Evolutionary conservation across 1,139 yeast genomes (phyloP), one percentile per base, ranked within the genome.

Genomic region (Pichiaceae sp.): DNA sequence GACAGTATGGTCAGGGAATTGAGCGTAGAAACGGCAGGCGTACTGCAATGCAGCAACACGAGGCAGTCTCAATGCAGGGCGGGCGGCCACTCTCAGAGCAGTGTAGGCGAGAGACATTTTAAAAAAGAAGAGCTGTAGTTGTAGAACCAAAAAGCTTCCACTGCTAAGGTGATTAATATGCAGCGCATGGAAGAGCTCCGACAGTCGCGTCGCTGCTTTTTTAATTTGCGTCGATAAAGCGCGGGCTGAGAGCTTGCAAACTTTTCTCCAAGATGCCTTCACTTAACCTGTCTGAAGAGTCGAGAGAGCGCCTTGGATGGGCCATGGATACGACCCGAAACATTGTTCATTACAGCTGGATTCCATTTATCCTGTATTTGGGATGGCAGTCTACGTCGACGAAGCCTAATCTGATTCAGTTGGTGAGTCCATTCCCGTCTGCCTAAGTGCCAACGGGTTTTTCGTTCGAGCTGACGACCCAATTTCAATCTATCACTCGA

Each of bases 281-380:
- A n/a, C 44, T 56, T 27, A 53, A 54, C 44, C 64, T 75, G 50
- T 73, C 79, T 20, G 86, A 79, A 63, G 85, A 78, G 59, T 75
- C 82, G 44, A 78, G 80, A 73, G 98, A 91, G 67, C 86, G 97
- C 66, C 74, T 91, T 60, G 63, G 79, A 60, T 85, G 80, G 62
- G 66, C 87, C 47, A 67, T 87, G 52, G 94, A 84, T 52, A 71
- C 86, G 53, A 80, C 96, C 48, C 84, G 86, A 62, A 82, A 85
- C 39, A 72, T 84, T 54, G 84, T 91, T 42, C 97, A 91, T 66
- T 91, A 87, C 63, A 96, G 97, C 32, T 91, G 95, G 84, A 81
- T 91, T 53, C 98, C 98, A 42, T 83, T 91, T 57, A 81, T 91
- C 47, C 70, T 91, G 55, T 91, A 91, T 68, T 69, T 91, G 56